Conservation (phyloP, 2,329 filamentous ascomycete species). For the Nemania serpens region DNA sequence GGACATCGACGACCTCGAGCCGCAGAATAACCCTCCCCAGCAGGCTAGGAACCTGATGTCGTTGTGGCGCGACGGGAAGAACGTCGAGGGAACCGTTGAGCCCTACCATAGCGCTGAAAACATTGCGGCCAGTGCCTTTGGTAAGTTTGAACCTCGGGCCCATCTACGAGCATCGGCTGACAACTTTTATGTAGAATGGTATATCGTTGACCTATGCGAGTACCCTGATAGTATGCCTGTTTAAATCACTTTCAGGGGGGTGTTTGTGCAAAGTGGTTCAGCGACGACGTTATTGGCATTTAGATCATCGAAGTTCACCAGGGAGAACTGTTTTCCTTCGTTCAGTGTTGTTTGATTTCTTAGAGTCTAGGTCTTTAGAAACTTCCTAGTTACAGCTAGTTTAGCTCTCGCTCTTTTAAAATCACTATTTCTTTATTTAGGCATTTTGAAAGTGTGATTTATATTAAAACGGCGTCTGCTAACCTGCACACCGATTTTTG, state of each 20-base stretch:
- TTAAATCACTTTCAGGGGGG: background rate
- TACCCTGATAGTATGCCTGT: background rate
- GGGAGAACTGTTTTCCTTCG: no score
- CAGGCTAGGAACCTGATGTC: conserved; percentile 15
- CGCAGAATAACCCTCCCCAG: conserved; percentile 13
- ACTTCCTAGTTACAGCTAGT: no score
- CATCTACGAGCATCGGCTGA: background rate
- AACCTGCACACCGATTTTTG: background rate
- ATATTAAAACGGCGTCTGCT: no score
- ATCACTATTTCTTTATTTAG: no score
- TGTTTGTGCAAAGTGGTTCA: no score
- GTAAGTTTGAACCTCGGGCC: conserved; percentile 2
- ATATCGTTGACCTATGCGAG: background rate
- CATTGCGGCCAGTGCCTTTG: conserved; percentile 16
- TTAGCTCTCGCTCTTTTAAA: no score
- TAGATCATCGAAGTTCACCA: no score
- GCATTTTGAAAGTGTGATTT: no score
- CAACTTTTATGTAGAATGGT: background rate
- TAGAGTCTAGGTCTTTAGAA: no score
- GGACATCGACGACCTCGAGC: conserved; percentile 4
- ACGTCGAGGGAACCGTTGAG: conserved; percentile 5
- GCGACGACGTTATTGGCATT: background rate
- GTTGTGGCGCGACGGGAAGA: conserved; percentile 12
- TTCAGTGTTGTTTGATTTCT: no score
- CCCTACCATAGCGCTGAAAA: conserved; percentile 21